Base-by-base conservation (phyloP, 352 stramenopile species). In the Phytophthora citrophthora region DNA sequence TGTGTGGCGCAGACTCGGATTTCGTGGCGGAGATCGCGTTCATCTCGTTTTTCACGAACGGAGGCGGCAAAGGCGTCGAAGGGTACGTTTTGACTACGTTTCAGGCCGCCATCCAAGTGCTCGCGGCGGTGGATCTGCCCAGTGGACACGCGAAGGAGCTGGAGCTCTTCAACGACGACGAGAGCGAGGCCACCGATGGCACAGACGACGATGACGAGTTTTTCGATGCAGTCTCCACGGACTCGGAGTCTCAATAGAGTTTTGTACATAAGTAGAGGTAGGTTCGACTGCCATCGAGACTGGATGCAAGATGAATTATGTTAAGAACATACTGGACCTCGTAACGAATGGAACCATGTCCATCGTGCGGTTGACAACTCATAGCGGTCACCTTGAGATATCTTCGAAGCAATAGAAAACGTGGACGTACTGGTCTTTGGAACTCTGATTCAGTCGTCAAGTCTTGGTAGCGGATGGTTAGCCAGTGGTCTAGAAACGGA, bases 1-100 rank as follows among this genome's bases (percentile, higher is more conserved):
- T 74, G 4, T 77, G 66, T 58, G 26, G 64, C 9, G 18, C 45
- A 16, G 50, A 45, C 3, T 64, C 53, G n/a, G 58, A 77, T 20
- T 91, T 91, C n/a, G 82, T 90, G 24, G 80, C 82, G 1, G 74
- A 91, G 46, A 80, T 91, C 36, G 84, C 81, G n/a, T 90, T 86
- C 49, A 84, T 89, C 54, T 86, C 82, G 13, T 91, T 88, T 41
- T 88, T 93, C 49, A 93, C 83, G 24, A 79, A 88, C 29, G 84
- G 82, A 27, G 84, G 84, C 23, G 84, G 84, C 24, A 86, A 90
- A 63, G 84, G 84, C 27, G 83, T 90, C 18, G 84, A 93, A 67
- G 82, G 82, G 1, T 93, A 93, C 49, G 84, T 90, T 38, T 45
- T 93, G 39, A 93, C 82, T 11, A 91, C 80, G 20, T 89, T 93